Base-by-base conservation (phyloP, 2,329 filamentous ascomycete species). In the Ampelomyces quisqualis region DNA sequence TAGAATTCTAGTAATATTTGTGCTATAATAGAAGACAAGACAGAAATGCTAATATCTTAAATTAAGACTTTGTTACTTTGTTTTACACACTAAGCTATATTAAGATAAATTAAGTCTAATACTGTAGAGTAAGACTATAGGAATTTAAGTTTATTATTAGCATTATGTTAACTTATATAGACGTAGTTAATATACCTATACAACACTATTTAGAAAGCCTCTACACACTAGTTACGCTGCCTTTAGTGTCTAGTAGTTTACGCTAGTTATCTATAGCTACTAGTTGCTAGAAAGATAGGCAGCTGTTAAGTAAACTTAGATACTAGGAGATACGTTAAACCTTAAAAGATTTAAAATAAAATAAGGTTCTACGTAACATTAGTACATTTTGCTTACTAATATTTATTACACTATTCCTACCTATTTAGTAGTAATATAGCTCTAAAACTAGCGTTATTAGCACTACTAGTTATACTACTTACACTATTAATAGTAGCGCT, bases 1-100 rank as follows among this genome's bases (percentile, higher is more conserved):
- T 31, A 3, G 20, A 49, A 49, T 30, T 42, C 22, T 10, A 15
- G 36, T 22, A n/a, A 49, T 6, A 34, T 19, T 17, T 34, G 3
- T 7, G 21, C 33, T 17, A 46, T 49, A 3, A 42, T 27, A 15
- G 18, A 49, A 26, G 38, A 33, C 13, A 14, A 29, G 26, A 29
- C 11, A 7, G 13, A 7, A 29, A 29, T 13, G 3, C 26, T 29
- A 7, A 13, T 4, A 15, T 29, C 3, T 13, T 13, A 7, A 7
- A 29, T 29, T n/a, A 29, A 4, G 7, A 29, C 26, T 15, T 29
- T 7, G 13, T 13, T 7, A 14, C 15, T 7, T 10, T 7, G 3
- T 4, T 5, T 29, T 29, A 13, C 11, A 13, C 22, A n/a, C 22
- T 7, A 24, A 3, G 6, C 22, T 7, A 24, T 24, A n/a, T n/a